phyloP scores from a whole-genome alignment of 495 filamentous ascomycete genomes.

The Endocarpon pusillum region DNA sequence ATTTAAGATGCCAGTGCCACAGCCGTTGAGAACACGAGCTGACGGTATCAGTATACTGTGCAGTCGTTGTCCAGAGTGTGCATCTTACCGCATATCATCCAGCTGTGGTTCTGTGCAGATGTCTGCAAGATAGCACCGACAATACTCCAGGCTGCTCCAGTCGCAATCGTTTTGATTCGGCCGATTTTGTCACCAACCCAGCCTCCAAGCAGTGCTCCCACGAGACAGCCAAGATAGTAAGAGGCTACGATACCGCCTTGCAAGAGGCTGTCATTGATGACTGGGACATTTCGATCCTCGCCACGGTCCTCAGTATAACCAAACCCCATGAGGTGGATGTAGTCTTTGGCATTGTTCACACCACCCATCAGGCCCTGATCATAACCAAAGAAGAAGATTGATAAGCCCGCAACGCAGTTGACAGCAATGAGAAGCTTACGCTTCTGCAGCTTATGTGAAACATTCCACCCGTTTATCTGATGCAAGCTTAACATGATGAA shows the following conservation, averaged over 20 bases:
- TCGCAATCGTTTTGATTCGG: conserved; percentile 42
- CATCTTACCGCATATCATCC: conserved; percentile 50
- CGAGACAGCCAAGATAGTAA: conserved; percentile 53
- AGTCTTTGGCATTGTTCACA: conserved; percentile 48
- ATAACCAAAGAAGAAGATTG: conserved; percentile 46
- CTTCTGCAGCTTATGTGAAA: conserved; percentile 46
- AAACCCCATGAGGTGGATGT: conserved; percentile 48
- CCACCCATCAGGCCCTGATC: conserved; percentile 64
- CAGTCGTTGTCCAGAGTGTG: not conserved
- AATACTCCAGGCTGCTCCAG: conserved; percentile 37
- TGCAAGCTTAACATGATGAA: too few relatives aligned
- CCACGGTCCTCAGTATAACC: conserved; percentile 36
- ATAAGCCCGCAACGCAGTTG: conserved; percentile 44
- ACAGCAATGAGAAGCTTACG: conserved; percentile 42
- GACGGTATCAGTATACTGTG: conserved; percentile 3
- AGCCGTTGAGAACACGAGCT: conserved; percentile 48
- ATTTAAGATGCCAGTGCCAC: conserved; percentile 58
- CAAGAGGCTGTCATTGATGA: conserved; percentile 42
- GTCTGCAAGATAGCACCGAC: conserved; percentile 43
- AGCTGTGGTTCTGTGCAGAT: conserved; percentile 43
- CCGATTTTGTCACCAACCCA: conserved; percentile 44
- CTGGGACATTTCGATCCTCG: conserved; percentile 24
- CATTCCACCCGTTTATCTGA: conserved; percentile 34
- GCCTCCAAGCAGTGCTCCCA: conserved; percentile 42
- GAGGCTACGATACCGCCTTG: conserved; percentile 45